Evolutionary conservation across 2,329 filamentous ascomycete species (phyloP).

Genomic region (Colletotrichum destructivum): DNA sequence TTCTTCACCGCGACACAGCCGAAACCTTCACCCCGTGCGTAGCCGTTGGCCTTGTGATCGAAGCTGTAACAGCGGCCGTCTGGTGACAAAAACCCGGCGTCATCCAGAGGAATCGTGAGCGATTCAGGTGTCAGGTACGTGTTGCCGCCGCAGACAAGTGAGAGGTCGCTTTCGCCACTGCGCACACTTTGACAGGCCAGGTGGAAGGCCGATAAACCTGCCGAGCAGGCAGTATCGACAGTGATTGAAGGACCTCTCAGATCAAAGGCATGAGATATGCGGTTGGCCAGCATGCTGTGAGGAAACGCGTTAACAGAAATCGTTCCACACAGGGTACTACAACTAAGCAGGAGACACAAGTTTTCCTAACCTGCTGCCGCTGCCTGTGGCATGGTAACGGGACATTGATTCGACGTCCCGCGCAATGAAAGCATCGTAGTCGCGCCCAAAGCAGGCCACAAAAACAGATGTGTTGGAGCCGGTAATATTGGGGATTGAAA

Average conservation of each 20-base stretch:
- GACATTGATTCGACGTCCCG: constrained; percentile 49
- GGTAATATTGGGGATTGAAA: constrained; percentile 58
- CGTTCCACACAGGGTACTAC: constrained; percentile 45
- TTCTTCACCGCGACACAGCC: constrained; percentile 72
- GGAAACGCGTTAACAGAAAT: neutral
- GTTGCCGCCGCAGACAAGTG: constrained; percentile 65
- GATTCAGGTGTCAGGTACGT: constrained; percentile 69
- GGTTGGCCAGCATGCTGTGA: constrained; percentile 63
- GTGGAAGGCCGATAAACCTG: constrained; percentile 68
- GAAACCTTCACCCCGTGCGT: constrained; percentile 75
- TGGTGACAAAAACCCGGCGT: constrained; percentile 66
- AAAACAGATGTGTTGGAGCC: constrained; percentile 63
- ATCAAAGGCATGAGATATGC: constrained; percentile 69
- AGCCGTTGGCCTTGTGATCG: constrained; percentile 72
- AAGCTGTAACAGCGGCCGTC: constrained; percentile 68
- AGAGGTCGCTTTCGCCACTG: constrained; percentile 55
- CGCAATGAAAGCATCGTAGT: constrained; percentile 55
- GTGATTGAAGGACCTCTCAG: constrained; percentile 69
- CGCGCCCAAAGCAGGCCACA: constrained; percentile 63
- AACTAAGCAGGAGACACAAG: neutral
- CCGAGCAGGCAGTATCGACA: constrained; percentile 72
- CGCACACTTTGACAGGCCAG: constrained; percentile 65
- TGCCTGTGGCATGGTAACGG: constrained; percentile 60
- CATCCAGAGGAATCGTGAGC: constrained; percentile 67
- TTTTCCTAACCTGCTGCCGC: constrained; percentile 45